Conservation (phyloP, 2,329 filamentous ascomycete species). For the Penicillium sp. region DNA sequence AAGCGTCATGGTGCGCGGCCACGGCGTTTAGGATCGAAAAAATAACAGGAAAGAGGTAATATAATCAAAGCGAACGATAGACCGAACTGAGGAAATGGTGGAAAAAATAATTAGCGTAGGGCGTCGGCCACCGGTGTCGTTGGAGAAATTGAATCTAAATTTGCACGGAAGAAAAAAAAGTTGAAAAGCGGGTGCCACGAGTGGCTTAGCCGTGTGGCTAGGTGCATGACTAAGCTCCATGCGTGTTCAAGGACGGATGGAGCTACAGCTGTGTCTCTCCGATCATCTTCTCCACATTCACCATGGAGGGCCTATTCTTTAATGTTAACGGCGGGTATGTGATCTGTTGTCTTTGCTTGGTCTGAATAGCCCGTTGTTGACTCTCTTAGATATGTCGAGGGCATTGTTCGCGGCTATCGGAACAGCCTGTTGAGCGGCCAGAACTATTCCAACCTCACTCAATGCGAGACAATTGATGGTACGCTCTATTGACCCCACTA, state of each 20-base stretch:
- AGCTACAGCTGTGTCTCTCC: constrained; percentile 21
- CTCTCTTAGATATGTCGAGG: constrained; percentile 79
- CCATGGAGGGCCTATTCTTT: constrained; percentile 90
- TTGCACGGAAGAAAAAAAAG: constrained; percentile 35
- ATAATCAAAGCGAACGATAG: constrained; percentile 8
- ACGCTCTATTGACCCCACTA: constrained; percentile 1
- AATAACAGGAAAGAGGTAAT: constrained; percentile 15
- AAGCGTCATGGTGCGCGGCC: constrained; percentile 67
- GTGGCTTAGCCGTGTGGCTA: constrained; percentile 26
- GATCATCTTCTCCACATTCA: constrained; percentile 21
- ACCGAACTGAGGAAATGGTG: constrained; percentile 18
- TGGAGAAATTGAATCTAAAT: constrained; percentile 36
- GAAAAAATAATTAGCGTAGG: constrained; percentile 26
- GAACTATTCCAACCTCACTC: constrained; percentile 92
- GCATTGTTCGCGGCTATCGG: constrained; percentile 93
- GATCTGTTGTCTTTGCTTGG: background rate
- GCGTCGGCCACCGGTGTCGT: constrained; percentile 35
- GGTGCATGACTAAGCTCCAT: constrained; percentile 33
- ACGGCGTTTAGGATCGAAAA: constrained; percentile 28
- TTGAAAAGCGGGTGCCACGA: constrained; percentile 33
- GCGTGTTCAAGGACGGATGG: constrained; percentile 16
- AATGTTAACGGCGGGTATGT: constrained; percentile 88
- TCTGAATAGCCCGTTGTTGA: constrained; percentile 6
- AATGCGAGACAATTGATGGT: constrained; percentile 98
- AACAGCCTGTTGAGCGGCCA: constrained; percentile 85